A percentile compares a stretch with the other conserved stretches of the same genome.
Conservation (phyloP, 495 filamentous ascomycete species). For the Delitschia confertaspora region DNA sequence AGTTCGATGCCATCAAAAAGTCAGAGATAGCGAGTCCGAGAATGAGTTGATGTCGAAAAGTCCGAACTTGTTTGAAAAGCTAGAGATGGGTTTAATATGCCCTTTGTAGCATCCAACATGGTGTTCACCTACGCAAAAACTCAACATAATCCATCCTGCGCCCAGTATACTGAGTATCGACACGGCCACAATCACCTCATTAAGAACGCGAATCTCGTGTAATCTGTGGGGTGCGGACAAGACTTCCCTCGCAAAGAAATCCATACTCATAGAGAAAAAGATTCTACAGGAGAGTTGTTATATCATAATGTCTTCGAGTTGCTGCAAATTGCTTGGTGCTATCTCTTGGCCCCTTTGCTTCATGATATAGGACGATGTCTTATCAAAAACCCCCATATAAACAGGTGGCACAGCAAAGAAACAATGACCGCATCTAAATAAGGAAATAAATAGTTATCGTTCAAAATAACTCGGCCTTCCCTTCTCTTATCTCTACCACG, state of each 20-base stretch:
- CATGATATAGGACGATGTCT: not conserved
- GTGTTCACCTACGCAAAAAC: slow-evolving; percentile 33
- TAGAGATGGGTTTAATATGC: slow-evolving; percentile 13
- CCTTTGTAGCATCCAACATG: not conserved
- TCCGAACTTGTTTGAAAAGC: slow-evolving; percentile 35
- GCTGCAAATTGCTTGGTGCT: not conserved
- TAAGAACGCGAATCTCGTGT: slow-evolving; percentile 30
- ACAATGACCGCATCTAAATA: not conserved
- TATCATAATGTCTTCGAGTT: no score
- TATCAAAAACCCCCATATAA: not conserved
- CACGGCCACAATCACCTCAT: slow-evolving; percentile 32
- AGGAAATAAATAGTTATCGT: not conserved
- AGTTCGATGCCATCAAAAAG: slow-evolving; percentile 39
- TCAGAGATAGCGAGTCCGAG: slow-evolving; percentile 40
- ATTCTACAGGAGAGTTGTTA: no score
- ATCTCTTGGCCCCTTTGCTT: not conserved
- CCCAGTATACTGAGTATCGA: slow-evolving; percentile 36
- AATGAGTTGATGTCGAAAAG: slow-evolving; percentile 41
- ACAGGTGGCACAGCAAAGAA: not conserved
- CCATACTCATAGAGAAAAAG: no score
- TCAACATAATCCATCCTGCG: slow-evolving; percentile 38
- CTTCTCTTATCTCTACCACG: not conserved
- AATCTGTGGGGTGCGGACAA: slow-evolving; percentile 34
- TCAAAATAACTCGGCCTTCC: no score
- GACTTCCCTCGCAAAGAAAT: slow-evolving; percentile 12